phyloP scores from a whole-genome alignment of 768 basidiomycete genomes.

The Chalciporus pseudorubinellus region DNA sequence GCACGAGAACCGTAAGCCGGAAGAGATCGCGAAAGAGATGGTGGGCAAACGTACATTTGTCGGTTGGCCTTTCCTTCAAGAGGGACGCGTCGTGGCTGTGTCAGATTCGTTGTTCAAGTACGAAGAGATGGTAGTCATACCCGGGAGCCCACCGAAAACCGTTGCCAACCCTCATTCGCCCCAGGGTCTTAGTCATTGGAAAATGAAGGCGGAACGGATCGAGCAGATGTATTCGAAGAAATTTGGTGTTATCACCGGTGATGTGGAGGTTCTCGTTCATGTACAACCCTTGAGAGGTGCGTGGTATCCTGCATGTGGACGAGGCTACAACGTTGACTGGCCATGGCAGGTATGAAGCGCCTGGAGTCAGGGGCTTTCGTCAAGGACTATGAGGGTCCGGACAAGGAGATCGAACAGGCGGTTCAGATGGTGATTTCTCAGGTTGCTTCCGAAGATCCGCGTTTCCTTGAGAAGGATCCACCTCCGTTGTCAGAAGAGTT shows the following conservation, averaged over 20 bases:
- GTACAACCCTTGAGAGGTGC: conserved; percentile 88
- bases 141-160: conserved; percentile 50
- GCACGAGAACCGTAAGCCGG: conserved; percentile 61
- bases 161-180: conserved; percentile 72
- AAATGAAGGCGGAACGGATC: conserved; percentile 74
- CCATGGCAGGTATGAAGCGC: conserved; percentile 75
- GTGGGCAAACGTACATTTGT: conserved; percentile 76
- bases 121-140: conserved; percentile 61
- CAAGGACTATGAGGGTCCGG: conserved; percentile 86
- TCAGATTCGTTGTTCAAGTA: conserved; percentile 88
- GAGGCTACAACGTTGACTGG: not conserved
- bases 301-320: conserved; percentile 5
- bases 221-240: conserved; percentile 87
- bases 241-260: conserved; percentile 81
- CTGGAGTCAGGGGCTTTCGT: conserved; percentile 87
- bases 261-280: conserved; percentile 78
- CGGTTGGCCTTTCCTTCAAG: conserved; percentile 94
- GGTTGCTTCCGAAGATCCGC: conserved; percentile 86
- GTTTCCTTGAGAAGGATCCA: conserved; percentile 76
- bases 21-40: conserved; percentile 72
- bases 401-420: conserved; percentile 84
- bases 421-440: conserved; percentile 81
- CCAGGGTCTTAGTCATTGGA: conserved; percentile 73
- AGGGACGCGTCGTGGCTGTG: conserved; percentile 82
- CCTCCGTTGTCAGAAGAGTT: conserved; percentile 86